Evolutionary conservation across 2,329 filamentous ascomycete genomes (phyloP), one percentile per base, ranked within the genome.

Genomic region (Macroventuria anomochaeta): DNA sequence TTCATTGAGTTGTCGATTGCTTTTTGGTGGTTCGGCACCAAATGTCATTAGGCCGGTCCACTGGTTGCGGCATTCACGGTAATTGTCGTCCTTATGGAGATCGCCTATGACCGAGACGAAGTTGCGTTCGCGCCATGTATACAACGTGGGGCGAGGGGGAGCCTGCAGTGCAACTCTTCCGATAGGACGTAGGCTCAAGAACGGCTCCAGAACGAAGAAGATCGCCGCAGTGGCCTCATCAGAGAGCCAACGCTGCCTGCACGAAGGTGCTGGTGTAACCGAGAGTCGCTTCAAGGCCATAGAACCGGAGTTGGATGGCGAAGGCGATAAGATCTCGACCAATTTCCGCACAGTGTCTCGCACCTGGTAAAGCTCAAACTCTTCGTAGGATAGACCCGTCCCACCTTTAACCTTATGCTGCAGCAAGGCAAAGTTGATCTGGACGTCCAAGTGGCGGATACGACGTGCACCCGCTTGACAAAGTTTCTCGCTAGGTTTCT

Each of bases 201-300:
- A 57, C 2, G 59, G 57, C 12, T 58, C 54, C 12, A 51, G 26
- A 18, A 46, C 41, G 18, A 60, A 43, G 26, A 54, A 51, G 13
- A 50, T 29, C 0, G 51, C 53, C 7, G 55, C 49, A 15, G 40
- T 32, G 7, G 20, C 32, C 28, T 62, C 57, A 26, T 58, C 46
- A 8, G 36, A 25, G 6, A 28, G n/a, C 52, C 57, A 59, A 2
- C 11, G 21, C 23, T 44, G 44, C 6, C 13, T 31, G 3, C 21
- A 21, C 2, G 25, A 25, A 25, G 33, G 39, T 34, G 20, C 13
- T 21, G 28, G 15, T 5, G 8, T 50, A 3, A 40, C 21, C 15
- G 28, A 2, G 17, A 42, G 18, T 8, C 33, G 17, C 21, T 18
- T 38, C 18, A 57, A 3, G 18, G 36, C 31, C 8, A 17, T 7